Percentiles rank a stretch among this genome's conserved stretches.
Conservation (phyloP, 2,329 filamentous ascomycete species). For the Trichoderma cornu-damae region DNA sequence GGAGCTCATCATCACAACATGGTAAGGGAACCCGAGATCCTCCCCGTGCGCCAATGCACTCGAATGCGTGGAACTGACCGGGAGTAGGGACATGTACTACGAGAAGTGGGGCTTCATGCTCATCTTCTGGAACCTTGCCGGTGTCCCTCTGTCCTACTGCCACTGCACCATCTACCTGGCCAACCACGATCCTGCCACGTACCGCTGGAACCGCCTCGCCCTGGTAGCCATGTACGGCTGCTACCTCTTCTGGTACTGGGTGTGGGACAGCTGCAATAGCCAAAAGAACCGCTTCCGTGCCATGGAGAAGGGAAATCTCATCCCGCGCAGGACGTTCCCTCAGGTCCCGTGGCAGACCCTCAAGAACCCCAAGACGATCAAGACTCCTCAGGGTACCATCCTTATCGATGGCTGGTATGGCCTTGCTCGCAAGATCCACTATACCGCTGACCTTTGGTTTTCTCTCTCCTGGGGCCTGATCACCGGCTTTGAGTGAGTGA, state of each 20-base stretch:
- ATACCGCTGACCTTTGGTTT: constrained; percentile 47
- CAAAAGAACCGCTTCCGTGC: constrained; percentile 92
- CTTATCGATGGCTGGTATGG: constrained; percentile 84
- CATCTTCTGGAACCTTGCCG: constrained; percentile 94
- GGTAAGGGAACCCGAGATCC: constrained; percentile 39
- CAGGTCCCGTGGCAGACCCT: constrained; percentile 85
- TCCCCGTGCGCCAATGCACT: neutral
- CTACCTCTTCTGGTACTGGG: constrained; percentile 83
- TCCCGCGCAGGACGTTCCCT: constrained; percentile 75
- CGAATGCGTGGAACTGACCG: neutral
- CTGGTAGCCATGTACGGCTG: constrained; percentile 59
- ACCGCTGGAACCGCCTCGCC: constrained; percentile 67
- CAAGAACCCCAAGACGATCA: constrained; percentile 73
- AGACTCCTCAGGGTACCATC: constrained; percentile 66
- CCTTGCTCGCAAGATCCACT: constrained; percentile 59
- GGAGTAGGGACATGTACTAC: constrained; percentile 76
- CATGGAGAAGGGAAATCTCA: constrained; percentile 65
- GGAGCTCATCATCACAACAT: constrained; percentile 83
- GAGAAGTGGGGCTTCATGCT: constrained; percentile 98
- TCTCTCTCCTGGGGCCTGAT: constrained; percentile 48
- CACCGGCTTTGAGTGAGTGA: constrained; percentile 42
- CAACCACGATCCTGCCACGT: constrained; percentile 72
- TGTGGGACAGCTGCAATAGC: constrained; percentile 88
- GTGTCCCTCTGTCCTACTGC: constrained; percentile 86
- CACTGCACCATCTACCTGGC: constrained; percentile 89